These are phyloP conservation scores for Daphne laureola DNA, from an alignment of 441 rosid species.

Conservation along the genomic window DNA sequence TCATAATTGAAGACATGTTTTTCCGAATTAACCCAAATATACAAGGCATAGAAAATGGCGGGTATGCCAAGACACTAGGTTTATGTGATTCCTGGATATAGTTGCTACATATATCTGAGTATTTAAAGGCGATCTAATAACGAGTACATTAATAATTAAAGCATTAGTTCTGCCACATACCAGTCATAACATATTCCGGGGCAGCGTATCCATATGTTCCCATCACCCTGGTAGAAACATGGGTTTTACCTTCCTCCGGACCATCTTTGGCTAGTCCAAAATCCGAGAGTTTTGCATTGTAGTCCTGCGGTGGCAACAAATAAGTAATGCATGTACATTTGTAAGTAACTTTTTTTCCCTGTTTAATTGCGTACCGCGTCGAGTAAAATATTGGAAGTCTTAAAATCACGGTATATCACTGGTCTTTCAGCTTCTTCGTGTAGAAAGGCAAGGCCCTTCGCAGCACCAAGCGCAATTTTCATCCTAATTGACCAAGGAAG, in stretches of 20 bases:
- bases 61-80: too few species aligned
- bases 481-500: slow-evolving; percentile 72
- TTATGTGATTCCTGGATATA: too few species aligned
- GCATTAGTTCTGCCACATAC: slow-evolving; percentile 23
- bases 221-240: slow-evolving; percentile 70
- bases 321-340: background rate
- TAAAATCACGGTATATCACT: slow-evolving; percentile 66
- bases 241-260: slow-evolving; percentile 67
- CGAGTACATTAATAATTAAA: background rate
- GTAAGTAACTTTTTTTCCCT: background rate
- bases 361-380: slow-evolving; percentile 42
- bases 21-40: too few species aligned
- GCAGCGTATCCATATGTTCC: slow-evolving; percentile 77
- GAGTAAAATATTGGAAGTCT: slow-evolving; percentile 59
- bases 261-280: slow-evolving; percentile 75
- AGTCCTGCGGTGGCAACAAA: slow-evolving; percentile 32
- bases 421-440: slow-evolving; percentile 73
- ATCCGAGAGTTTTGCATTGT: slow-evolving; percentile 67
- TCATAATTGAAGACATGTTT: too few species aligned
- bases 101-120: too few species aligned
- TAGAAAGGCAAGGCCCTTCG: slow-evolving; percentile 66
- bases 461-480: slow-evolving; percentile 65
- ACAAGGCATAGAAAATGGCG: too few species aligned
- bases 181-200: slow-evolving; percentile 74
- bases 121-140: too few species aligned